Evolutionary conservation across 2,329 filamentous ascomycete genomes (phyloP).

Genomic region (Venturia asperata): DNA sequence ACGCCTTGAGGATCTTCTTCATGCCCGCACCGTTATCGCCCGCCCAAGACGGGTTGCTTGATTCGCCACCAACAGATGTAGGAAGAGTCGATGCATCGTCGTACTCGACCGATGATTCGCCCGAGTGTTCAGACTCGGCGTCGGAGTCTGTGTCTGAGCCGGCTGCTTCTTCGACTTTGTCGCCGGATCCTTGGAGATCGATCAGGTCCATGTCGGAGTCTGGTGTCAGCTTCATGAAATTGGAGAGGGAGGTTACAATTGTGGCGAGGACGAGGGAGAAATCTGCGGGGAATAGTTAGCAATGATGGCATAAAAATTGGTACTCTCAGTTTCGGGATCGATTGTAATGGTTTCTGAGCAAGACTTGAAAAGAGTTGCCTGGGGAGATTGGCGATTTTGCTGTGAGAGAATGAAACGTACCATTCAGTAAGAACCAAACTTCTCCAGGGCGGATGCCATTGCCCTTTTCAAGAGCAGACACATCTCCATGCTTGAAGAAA

Average conservation of each 20-base stretch:
- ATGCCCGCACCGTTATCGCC: constrained; percentile 42
- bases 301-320: neutral
- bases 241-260: constrained; percentile 58
- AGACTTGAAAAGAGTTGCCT: too few species aligned
- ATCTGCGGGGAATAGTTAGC: constrained; percentile 31
- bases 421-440: constrained; percentile 65
- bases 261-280: constrained; percentile 61
- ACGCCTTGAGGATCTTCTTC: constrained; percentile 52
- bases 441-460: constrained; percentile 62
- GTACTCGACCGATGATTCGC: constrained; percentile 20
- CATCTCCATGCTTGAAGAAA: constrained; percentile 68
- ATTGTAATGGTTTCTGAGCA: too few species aligned
- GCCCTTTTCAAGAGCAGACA: constrained; percentile 51
- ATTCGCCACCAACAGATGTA: constrained; percentile 20
- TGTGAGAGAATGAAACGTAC: constrained; percentile 7
- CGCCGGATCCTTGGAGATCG: constrained; percentile 45
- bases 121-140: constrained; percentile 24
- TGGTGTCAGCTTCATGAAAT: constrained; percentile 47
- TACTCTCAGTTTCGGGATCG: neutral
- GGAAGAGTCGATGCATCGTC: constrained; percentile 24
- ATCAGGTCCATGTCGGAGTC: constrained; percentile 44
- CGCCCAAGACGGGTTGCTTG: constrained; percentile 31
- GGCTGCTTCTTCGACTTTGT: constrained; percentile 42
- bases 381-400: too few species aligned
- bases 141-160: constrained; percentile 27